Conservation (phyloP, 2,329 filamentous ascomycete genomes). For the Claviceps pusilla region DNA sequence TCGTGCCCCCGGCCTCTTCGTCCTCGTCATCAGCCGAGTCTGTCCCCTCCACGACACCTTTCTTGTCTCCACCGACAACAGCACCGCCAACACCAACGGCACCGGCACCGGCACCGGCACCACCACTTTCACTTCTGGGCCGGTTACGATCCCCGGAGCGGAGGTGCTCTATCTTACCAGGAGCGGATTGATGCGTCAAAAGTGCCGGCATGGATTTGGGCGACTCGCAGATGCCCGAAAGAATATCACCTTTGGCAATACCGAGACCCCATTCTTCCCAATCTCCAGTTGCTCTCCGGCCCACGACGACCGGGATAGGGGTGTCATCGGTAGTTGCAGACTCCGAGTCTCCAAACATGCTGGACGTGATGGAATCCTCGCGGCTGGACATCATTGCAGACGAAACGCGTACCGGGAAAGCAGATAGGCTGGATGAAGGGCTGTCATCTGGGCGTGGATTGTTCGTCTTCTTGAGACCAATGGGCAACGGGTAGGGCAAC, state of each 20-base stretch:
- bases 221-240: constrained; percentile 18
- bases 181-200: constrained; percentile 48
- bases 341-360: constrained; percentile 75
- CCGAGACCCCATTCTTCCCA: constrained; percentile 69
- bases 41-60: constrained; percentile 51
- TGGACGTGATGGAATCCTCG: constrained; percentile 78
- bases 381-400: constrained; percentile 70
- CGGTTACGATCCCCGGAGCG: constrained; percentile 60
- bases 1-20: constrained; percentile 53
- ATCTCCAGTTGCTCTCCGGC: constrained; percentile 57
- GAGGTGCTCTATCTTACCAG: constrained; percentile 41
- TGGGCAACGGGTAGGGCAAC: constrained; percentile 44
- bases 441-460: constrained; percentile 58
- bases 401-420: constrained; percentile 53
- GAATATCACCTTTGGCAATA: constrained; percentile 50
- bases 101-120: constrained; percentile 22
- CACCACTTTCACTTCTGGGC: constrained; percentile 55
- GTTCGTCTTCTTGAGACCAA: constrained; percentile 50
- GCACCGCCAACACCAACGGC: constrained; percentile 12
- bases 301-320: constrained; percentile 55
- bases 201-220: constrained; percentile 36
- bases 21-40: constrained; percentile 94
- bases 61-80: constrained; percentile 46
- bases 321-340: constrained; percentile 60
- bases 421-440: constrained; percentile 63